These are phyloP conservation scores for Lumnitzera littorea DNA, from an alignment of 345 rosid genomes.

Conservation along the genomic window DNA sequence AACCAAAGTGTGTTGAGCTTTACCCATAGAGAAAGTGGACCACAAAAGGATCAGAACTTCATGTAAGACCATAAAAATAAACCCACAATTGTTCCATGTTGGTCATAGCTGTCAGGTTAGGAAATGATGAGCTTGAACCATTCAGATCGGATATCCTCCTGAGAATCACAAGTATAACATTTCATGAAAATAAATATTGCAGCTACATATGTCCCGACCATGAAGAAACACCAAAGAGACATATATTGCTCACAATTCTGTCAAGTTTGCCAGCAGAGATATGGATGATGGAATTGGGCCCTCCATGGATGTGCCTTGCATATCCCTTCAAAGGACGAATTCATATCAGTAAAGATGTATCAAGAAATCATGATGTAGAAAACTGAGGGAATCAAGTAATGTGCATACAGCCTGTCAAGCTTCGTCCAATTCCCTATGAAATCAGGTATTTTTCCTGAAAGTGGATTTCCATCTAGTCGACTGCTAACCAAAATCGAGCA, in stretches of 20 bases:
- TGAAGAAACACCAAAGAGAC: background rate
- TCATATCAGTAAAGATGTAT: background rate
- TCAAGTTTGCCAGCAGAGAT: slow-evolving; percentile 42
- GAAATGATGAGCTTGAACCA: slow-evolving; percentile 44
- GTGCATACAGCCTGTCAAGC: slow-evolving; percentile 51
- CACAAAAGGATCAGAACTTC: too few species aligned
- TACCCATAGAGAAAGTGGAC: background rate
- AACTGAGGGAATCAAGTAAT: background rate
- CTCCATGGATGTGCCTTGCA: slow-evolving; percentile 79
- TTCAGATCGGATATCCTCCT: slow-evolving; percentile 71
- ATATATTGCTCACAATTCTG: slow-evolving; percentile 43
- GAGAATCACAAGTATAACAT: slow-evolving; percentile 1
- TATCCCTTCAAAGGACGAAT: slow-evolving; percentile 34
- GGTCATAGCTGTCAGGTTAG: slow-evolving; percentile 29
- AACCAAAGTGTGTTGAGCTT: background rate
- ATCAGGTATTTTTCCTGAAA: slow-evolving; percentile 74
- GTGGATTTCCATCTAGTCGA: slow-evolving; percentile 64
- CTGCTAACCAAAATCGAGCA: slow-evolving; percentile 23
- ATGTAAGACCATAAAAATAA: background rate
- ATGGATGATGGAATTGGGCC: slow-evolving; percentile 80
- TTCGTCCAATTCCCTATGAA: slow-evolving; percentile 79
- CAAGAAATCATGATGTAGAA: background rate
- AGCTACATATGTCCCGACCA: background rate
- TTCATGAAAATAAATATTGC: background rate
- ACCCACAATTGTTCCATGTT: slow-evolving; percentile 41